Base-by-base conservation (phyloP, 306 rosid genomes). In the Quillaja saponaria region DNA sequence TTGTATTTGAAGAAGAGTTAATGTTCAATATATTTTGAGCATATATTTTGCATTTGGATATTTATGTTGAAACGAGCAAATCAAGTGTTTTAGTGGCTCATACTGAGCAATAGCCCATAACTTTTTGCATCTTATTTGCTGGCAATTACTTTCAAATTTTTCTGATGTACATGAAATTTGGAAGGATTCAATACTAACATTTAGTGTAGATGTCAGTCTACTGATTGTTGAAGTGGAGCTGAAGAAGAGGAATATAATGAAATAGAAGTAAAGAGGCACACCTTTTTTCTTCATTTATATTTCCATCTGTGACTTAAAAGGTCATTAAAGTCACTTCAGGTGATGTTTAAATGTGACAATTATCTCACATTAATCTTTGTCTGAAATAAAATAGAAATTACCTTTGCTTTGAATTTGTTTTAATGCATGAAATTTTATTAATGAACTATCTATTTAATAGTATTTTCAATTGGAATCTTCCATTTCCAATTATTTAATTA, bases 361-460 rank as follows among this genome's bases (percentile, higher is more conserved):
- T 11, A 21, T 50, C 25, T 33, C 34, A 21, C 21, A 5, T 25
- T 11, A 11, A 49, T 1, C 31, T 25, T 25, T 4, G 28, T 51
- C 37, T 49, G 55, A 12, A 25, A 9, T 12, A 28, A 39, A 54
- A 13, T 25, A 25, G 31, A 4, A 25, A 25, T 34, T 33, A 34
- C 21, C 1, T 34, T 46, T 65, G 16, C 34, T 1, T 44, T 64
- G 21, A 20, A 49, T 37, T 58, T 39, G 48, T 47, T 44, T n/a
- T 49, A 51, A 17, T 68, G 40, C 34, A 25, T 52, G 17, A 55
- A 46, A 68, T 28, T 20, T 54, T 46, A 54, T 35, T 55, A 51
- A 13, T 62, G 51, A 53, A 37, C 17, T 13, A 50, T 45, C 11
- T 17, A 5, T 58, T 53, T n/a, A 44, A 68, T 63, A 18, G 9